phyloP scores from a whole-genome alignment of 306 rosid species.

The Biancaea sappan region DNA sequence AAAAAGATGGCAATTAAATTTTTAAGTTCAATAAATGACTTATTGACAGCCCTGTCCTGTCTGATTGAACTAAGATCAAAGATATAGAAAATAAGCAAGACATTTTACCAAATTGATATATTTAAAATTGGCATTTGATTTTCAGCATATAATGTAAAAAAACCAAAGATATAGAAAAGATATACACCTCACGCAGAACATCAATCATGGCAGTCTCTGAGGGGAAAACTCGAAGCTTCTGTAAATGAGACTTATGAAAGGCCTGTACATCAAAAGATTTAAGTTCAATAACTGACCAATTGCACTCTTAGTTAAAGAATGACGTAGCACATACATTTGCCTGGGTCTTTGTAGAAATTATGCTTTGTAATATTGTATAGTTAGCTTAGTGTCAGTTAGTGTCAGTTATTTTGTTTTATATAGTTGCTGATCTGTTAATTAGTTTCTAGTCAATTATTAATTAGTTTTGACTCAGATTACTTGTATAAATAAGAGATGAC shows the following conservation, averaged over 20 bases:
- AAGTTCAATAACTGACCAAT: slow-evolving; percentile 10
- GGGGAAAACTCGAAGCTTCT: slow-evolving; percentile 94
- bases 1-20: too few relatives aligned
- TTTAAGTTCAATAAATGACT: too few relatives aligned
- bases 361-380: too few relatives aligned
- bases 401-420: too few relatives aligned
- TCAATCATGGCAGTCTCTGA: slow-evolving; percentile 99
- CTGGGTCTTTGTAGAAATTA: too few relatives aligned
- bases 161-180: slow-evolving; percentile 15
- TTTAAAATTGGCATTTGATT: slow-evolving; percentile 19
- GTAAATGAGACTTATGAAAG: slow-evolving; percentile 93
- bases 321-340: background rate
- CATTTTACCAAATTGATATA: slow-evolving; percentile 15
- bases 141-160: background rate
- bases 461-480: too few relatives aligned
- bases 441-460: too few relatives aligned
- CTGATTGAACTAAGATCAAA: too few relatives aligned
- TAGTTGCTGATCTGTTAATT: too few relatives aligned
- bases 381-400: too few relatives aligned
- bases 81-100: slow-evolving; percentile 12
- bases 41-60: too few relatives aligned
- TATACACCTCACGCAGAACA: slow-evolving; percentile 91
- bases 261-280: slow-evolving; percentile 56
- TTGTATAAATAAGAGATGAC: too few relatives aligned
- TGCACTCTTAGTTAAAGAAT: slow-evolving; percentile 10